phyloP scores from a whole-genome alignment of 176 grass and related monocot species.

The Chrysopogon serrulatus region DNA sequence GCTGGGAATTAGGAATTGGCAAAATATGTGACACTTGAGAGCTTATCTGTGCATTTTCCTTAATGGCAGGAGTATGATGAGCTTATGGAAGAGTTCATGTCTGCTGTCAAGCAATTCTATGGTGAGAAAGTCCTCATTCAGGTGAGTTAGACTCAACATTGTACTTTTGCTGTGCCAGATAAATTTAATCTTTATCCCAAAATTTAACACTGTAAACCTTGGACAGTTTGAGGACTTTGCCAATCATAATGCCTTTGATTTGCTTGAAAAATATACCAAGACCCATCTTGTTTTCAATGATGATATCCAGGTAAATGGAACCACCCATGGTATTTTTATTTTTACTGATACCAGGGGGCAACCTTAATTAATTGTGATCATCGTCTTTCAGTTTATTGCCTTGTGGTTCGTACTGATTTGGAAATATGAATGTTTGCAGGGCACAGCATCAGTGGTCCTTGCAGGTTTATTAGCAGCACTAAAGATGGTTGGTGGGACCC shows the following conservation, averaged over 20 bases:
- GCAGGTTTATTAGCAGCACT: constrained; percentile 80
- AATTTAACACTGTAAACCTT: constrained; percentile 25
- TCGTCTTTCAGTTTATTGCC: constrained; percentile 2
- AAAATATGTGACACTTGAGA: constrained; percentile 2
- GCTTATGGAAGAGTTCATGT: constrained; percentile 89
- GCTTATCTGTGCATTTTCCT: constrained; percentile 21
- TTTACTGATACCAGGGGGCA: not conserved
- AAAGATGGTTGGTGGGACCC: constrained; percentile 78
- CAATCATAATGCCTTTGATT: constrained; percentile 97
- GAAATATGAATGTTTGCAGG: constrained; percentile 58
- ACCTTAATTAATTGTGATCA: not conserved
- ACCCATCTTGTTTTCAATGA: constrained; percentile 99
- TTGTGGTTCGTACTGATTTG: constrained; percentile 7
- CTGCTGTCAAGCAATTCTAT: constrained; percentile 80
- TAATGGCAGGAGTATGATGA: constrained; percentile 78
- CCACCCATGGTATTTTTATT: not conserved
- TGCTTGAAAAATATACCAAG: constrained; percentile 94
- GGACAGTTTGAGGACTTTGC: constrained; percentile 99
- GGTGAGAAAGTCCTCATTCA: constrained; percentile 98
- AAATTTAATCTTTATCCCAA: constrained; percentile 1
- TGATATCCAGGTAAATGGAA: constrained; percentile 83
- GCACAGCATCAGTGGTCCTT: constrained; percentile 98
- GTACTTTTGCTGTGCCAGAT: not conserved
- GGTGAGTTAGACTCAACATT: constrained; percentile 34
- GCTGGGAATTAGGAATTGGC: not conserved